Conservation (phyloP, 78 protist species). For the Carpediemonas membranifera region DNA sequence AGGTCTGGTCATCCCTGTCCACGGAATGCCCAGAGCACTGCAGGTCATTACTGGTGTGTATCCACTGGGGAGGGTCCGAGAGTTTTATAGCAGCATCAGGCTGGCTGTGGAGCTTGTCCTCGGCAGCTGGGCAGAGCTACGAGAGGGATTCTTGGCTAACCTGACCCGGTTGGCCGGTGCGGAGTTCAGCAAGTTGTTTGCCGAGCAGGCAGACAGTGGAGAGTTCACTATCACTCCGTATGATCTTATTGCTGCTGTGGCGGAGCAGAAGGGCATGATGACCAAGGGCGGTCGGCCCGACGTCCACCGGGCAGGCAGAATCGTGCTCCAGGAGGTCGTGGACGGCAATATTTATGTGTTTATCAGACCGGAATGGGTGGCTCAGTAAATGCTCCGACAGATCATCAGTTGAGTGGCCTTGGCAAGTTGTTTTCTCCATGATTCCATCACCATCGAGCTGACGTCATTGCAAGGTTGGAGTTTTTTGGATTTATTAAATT, state of each 20-base stretch:
- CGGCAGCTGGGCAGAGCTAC: conserved; percentile 2
- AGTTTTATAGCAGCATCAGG: conserved; percentile 16
- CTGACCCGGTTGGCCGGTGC: neutral
- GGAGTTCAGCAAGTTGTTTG: neutral
- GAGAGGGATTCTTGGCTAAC: neutral
- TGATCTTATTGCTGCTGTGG: neutral
- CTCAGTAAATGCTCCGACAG: no score
- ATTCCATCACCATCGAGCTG: no score
- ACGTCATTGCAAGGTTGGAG: no score
- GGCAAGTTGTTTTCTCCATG: no score
- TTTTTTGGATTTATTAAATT: no score
- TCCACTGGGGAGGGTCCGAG: conserved; percentile 60
- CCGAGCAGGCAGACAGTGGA: neutral
- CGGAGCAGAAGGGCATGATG: neutral
- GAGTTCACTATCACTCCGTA: neutral
- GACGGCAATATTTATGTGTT: no score
- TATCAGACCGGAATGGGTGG: no score
- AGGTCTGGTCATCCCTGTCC: conserved; percentile 67
- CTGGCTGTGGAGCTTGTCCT: neutral
- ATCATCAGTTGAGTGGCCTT: no score
- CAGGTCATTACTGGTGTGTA: conserved; percentile 65
- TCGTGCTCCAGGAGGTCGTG: neutral
- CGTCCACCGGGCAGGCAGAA: conserved; percentile 30
- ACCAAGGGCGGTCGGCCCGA: conserved; percentile 18
- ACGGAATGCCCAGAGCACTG: conserved; percentile 30